Evolutionary conservation across 2,329 filamentous ascomycete species (phyloP), one percentile per base, ranked within the genome.

Genomic region (Periconia digitata): DNA sequence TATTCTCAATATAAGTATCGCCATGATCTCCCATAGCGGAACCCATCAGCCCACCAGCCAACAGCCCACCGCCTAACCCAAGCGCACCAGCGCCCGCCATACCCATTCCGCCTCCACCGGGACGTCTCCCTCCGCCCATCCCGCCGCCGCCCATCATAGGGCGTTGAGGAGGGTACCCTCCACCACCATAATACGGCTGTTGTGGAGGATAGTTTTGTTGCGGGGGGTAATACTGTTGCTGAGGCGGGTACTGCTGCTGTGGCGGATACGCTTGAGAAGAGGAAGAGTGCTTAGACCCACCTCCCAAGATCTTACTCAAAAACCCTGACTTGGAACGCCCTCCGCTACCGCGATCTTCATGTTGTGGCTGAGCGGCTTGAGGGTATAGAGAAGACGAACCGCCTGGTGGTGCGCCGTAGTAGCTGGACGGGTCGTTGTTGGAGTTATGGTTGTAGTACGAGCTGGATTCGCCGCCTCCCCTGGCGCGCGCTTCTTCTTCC

Each of bases 41-140:
- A 2, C 79, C 85, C 24, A 95, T 71, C 61, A 95, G 53, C 53
- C 84, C 81, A 46, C 91, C 91, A 59, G 90, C 92, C 1, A 96
- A 62, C 66, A 96, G 64, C 70, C 91, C 91, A 54, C 87, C 91
- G 58, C 90, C 91, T 3, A 89, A 71, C 74, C 91, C 91, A 37
- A 95, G 75, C 18, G 89, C 89, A 8, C 86, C 84, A 43, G 85
- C 90, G 40, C 89, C 90, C 1, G 79, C 83, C 50, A 82, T 79
- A n/a, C 89, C 89, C 73, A 92, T 76, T 2, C 79, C 79, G 23
- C 76, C 74, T 20, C 27, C 27, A 15, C 27, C 27, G 8, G 27
- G 27, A 4, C 27, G 73, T 56, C 44, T 72, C 73, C 60, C 76
- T 77, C 50, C 74, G 77, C 48, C 74, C n/a, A n/a, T n/a, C 70